Evolutionary conservation across 257 asterid species (phyloP).

Genomic region (Solanum clarkiae): DNA sequence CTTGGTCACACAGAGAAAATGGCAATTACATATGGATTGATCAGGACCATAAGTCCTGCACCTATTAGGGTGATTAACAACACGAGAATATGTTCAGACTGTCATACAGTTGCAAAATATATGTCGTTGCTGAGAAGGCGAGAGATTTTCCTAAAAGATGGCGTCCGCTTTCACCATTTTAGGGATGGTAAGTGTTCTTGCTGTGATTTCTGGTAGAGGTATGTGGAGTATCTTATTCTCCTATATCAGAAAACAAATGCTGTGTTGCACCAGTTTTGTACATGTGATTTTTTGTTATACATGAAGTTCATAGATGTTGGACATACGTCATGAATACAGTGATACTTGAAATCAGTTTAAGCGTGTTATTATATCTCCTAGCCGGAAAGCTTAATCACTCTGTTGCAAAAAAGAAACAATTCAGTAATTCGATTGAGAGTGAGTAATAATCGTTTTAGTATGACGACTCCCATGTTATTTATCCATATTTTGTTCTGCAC

Average conservation of each 20-base stretch:
- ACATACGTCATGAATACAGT: neutral
- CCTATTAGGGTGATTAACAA: constrained; percentile 45
- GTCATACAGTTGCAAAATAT: constrained; percentile 41
- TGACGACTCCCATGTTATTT: neutral
- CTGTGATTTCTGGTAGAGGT: constrained; percentile 33
- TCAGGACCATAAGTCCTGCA: constrained; percentile 12
- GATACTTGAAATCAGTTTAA: neutral
- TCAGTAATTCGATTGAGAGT: neutral
- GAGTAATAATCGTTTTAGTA: neutral
- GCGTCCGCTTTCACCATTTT: constrained; percentile 47
- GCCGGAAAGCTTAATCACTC: neutral
- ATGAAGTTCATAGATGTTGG: neutral
- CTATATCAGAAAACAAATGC: neutral
- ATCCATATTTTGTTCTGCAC: neutral
- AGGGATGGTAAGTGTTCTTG: constrained; percentile 49
- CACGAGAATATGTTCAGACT: constrained; percentile 46
- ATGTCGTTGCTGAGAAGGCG: constrained; percentile 35
- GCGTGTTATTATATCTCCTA: neutral
- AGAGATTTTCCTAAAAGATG: constrained; percentile 47
- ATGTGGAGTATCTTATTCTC: neutral
- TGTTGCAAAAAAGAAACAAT: neutral
- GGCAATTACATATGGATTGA: constrained; percentile 48
- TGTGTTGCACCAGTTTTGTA: neutral
- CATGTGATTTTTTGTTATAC: neutral
- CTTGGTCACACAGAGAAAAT: constrained; percentile 49